Percentiles rank a stretch among this genome's conserved stretches.
Conservation (phyloP, 176 grass and related monocot species). For the Eremochloa ophiuroides region DNA sequence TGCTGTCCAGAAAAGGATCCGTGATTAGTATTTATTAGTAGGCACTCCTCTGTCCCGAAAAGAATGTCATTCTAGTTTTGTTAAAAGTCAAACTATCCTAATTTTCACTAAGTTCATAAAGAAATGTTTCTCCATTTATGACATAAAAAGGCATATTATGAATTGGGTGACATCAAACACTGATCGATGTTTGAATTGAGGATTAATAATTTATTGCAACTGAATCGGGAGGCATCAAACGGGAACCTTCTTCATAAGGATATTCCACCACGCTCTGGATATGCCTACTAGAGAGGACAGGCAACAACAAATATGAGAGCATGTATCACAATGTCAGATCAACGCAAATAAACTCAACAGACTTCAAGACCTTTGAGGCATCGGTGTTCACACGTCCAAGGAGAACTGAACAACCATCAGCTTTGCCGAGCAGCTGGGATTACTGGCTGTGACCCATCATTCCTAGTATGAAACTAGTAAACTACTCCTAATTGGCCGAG, state of each 20-base stretch:
- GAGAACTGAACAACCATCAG: neutral
- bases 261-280: slow-evolving; percentile 2
- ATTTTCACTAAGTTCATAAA: neutral
- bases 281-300: neutral
- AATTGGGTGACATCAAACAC: neutral
- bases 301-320: neutral
- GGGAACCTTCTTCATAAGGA: neutral
- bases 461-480: too few relatives aligned
- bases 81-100: neutral
- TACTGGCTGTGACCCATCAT: neutral
- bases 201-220: too few relatives aligned
- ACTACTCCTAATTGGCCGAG: too few relatives aligned
- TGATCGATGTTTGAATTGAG: too few relatives aligned
- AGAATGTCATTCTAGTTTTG: neutral
- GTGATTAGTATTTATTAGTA: neutral
- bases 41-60: neutral
- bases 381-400: slow-evolving; percentile 18
- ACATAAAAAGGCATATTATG: neutral
- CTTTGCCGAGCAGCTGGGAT: neutral
- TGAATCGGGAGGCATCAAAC: too few relatives aligned
- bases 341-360: neutral
- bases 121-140: neutral
- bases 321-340: neutral
- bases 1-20: neutral
- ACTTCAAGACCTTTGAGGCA: neutral